These are phyloP conservation scores for Pittosporum tobira DNA, from an alignment of 129 eudicot genomes.

Conservation along the genomic window DNA sequence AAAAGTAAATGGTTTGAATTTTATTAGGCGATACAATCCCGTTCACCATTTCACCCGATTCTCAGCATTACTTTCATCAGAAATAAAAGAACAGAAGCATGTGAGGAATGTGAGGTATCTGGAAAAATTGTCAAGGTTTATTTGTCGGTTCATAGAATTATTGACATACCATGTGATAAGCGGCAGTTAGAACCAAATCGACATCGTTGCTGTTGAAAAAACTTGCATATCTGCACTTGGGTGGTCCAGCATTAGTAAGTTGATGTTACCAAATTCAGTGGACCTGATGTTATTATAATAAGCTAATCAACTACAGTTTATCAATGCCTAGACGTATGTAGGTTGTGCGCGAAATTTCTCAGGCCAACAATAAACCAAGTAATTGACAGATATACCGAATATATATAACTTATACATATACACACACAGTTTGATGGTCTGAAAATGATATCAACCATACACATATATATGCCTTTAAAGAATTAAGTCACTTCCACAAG, in stretches of 20 bases:
- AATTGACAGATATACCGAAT: neutral
- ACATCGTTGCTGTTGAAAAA: conserved; percentile 94
- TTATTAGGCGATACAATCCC: neutral
- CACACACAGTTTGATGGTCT: too few species aligned
- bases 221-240: conserved; percentile 97
- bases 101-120: neutral
- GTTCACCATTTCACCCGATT: neutral
- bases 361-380: neutral
- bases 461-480: too few species aligned
- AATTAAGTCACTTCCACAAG: too few species aligned
- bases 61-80: neutral
- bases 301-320: neutral
- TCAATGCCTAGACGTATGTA: conserved; percentile 1
- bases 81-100: conserved; percentile 1
- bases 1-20: neutral
- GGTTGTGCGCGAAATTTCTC: neutral
- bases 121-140: conserved; percentile 15
- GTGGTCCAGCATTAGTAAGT: conserved; percentile 58
- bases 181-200: conserved; percentile 98
- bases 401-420: too few species aligned
- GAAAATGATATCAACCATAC: too few species aligned
- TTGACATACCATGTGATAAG: conserved; percentile 84
- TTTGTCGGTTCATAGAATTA: conserved; percentile 8
- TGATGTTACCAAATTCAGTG: conserved; percentile 24
- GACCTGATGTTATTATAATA: neutral